Base-by-base conservation (phyloP, 108 stramenopile species). In the Fistulifera pelliculosa region DNA sequence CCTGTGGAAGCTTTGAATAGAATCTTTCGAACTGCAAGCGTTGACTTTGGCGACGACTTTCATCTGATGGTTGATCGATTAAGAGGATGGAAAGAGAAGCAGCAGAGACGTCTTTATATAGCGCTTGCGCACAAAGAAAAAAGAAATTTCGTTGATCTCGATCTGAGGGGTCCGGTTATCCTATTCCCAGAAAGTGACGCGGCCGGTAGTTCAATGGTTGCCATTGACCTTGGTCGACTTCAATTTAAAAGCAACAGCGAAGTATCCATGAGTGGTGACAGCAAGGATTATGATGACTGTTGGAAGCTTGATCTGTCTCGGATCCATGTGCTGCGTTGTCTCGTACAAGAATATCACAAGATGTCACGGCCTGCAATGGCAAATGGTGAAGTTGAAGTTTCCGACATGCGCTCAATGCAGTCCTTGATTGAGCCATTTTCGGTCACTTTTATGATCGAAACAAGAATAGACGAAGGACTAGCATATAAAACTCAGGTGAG, bases 361-460 rank as follows among this genome's bases (percentile, higher is more conserved):
- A 4, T 38, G 1, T 27, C n/a, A 8, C 6, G 31, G 6, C 31
- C 8, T 3, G 31, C 31, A 35, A 6, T 35, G 31, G 8, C 31
- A 35, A 35, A 3, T 8, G 6, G 31, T 3, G 31, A 35, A 35
- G 31, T 6, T 3, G 31, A 35, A 35, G 31, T 6, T 35, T 35
- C 6, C 31, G 8, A 6, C 8, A 35, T 6, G 31, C 31, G 31
- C 31, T 35, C 31, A 8, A 35, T 31, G 17, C 48, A 56, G 13
- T 65, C 67, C 24, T 23, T 85, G n/a, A 65, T 85, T 21, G 84
- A 85, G 61, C 74, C 80, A 5, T 85, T 85, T 60, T 79, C 77
- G 5, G 58, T 85, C 18, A 66, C 74, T 22, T 81, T 85, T 51
- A 44, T 39, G 0, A 61, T 79, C 27, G 54, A 51, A 27, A 81